Conservation (phyloP, 164 flowering plant genomes). For the Chloranthus sessilifolius region DNA sequence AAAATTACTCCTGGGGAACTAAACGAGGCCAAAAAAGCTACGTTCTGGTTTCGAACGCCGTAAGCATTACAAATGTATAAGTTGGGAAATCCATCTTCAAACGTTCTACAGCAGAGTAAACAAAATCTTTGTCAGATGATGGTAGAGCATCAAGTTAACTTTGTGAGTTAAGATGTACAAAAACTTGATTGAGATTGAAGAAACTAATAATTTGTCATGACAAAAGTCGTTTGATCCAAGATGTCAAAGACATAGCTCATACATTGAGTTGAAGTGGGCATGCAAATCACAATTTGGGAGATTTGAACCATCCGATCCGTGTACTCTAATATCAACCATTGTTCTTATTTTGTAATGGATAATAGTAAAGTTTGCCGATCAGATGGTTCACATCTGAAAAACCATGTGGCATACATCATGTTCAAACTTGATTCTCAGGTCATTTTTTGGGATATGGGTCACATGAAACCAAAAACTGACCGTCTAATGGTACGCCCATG, state of each 20-base stretch:
- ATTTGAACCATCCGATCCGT: not conserved
- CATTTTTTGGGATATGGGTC: too few relatives aligned
- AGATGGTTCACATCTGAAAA: too few relatives aligned
- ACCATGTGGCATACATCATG: too few relatives aligned
- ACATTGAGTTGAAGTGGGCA: too few relatives aligned
- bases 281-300: too few relatives aligned
- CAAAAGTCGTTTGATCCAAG: too few relatives aligned
- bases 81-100: conserved; percentile 95
- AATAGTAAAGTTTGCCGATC: too few relatives aligned
- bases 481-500: too few relatives aligned
- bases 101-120: conserved; percentile 47
- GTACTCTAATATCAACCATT: not conserved
- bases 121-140: conserved; percentile 11
- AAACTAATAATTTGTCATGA: not conserved
- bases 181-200: not conserved
- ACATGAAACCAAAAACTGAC: too few relatives aligned
- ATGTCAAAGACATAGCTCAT: too few relatives aligned
- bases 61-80: conserved; percentile 89
- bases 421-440: too few relatives aligned
- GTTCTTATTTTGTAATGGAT: too few relatives aligned
- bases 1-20: conserved; percentile 93
- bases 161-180: not conserved
- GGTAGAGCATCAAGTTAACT: conserved; percentile 2
- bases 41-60: conserved; percentile 89
- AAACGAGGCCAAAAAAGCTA: conserved; percentile 96